These are phyloP conservation scores for Phytopythium delawarense DNA, from an alignment of 352 stramenopile species.

Conservation along the genomic window DNA sequence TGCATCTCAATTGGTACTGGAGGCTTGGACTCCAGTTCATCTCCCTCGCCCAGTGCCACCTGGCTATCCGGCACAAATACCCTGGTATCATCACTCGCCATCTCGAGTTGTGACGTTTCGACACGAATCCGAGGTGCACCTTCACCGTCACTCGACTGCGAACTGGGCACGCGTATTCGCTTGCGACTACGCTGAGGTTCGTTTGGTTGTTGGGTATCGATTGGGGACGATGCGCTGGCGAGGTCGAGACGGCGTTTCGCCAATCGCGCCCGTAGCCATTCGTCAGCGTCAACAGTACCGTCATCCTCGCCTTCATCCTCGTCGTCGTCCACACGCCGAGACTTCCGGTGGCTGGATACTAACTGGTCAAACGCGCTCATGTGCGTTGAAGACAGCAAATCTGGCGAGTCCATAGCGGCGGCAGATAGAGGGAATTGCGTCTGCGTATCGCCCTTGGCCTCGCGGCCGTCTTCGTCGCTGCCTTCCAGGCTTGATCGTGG, in stretches of 20 bases:
- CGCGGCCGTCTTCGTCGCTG: conserved; percentile 8
- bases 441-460: conserved; percentile 8
- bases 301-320: conserved; percentile 5
- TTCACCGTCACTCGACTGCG: neutral
- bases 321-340: conserved; percentile 6
- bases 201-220: neutral
- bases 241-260: conserved; percentile 1
- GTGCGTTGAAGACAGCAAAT: conserved; percentile 25
- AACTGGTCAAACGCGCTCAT: conserved; percentile 8
- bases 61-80: conserved; percentile 6
- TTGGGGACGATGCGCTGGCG: neutral
- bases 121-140: neutral
- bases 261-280: conserved; percentile 2
- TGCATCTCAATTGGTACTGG: conserved; percentile 10
- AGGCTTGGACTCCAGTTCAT: conserved; percentile 44
- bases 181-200: conserved; percentile 11
- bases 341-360: neutral
- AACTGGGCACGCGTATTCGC: conserved; percentile 22
- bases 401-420: conserved; percentile 29
- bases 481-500: conserved; percentile 6
- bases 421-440: conserved; percentile 25
- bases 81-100: conserved; percentile 8
- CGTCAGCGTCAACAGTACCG: neutral
- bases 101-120: conserved; percentile 3
- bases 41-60: conserved; percentile 8